These are phyloP conservation scores for Daucus carota DNA, from an alignment of 129 eudicot genomes.

Conservation along the genomic window DNA sequence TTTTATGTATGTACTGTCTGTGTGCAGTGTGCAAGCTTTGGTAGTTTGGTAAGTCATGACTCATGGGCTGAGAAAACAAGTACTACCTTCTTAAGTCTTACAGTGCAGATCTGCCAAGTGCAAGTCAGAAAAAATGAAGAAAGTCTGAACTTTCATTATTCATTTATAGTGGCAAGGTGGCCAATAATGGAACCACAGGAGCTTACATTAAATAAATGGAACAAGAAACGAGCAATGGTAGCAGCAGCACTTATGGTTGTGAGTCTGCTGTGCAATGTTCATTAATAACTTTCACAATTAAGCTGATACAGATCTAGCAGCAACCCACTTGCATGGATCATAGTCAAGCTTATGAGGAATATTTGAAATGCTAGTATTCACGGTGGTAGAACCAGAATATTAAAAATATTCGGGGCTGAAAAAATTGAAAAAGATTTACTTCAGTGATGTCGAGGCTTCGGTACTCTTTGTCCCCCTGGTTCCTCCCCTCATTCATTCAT, in stretches of 20 bases:
- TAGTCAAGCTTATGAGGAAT: background rate
- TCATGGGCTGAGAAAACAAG: background rate
- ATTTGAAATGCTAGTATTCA: background rate
- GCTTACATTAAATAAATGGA: background rate
- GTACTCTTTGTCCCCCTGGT: no score
- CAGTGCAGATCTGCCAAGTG: background rate
- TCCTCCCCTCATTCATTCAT: no score
- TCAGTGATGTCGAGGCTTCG: no score
- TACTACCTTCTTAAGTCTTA: background rate
- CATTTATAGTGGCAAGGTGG: conserved; percentile 1
- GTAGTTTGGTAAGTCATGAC: background rate
- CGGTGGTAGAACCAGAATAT: no score
- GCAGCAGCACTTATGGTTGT: background rate
- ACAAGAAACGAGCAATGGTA: background rate
- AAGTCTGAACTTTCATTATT: background rate
- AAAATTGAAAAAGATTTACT: no score
- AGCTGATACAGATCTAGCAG: background rate
- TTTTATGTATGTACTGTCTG: background rate
- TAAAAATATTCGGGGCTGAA: no score
- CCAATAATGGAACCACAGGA: background rate
- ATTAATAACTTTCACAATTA: background rate
- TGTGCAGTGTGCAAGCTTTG: background rate
- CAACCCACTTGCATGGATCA: background rate
- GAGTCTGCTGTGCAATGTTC: background rate
- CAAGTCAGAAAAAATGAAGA: background rate